These are phyloP conservation scores for Thecaphora thlaspeos DNA, from an alignment of 1,284 basidiomycete species.

Conservation along the genomic window DNA sequence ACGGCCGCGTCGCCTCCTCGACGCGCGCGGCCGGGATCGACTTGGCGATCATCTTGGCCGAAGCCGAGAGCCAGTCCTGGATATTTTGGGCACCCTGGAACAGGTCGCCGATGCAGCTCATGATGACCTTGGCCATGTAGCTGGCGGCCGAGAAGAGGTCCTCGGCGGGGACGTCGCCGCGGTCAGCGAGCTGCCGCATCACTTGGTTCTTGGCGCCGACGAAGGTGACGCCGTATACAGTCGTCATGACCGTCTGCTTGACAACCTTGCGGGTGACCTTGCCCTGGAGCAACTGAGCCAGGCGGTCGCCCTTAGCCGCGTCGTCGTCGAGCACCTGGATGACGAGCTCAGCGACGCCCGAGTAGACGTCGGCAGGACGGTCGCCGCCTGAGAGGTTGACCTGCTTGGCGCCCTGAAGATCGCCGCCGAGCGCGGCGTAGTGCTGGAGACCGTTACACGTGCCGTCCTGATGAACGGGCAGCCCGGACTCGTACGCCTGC, in stretches of 20 bases:
- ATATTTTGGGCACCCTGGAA: slow-evolving; percentile 89
- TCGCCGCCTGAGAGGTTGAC: slow-evolving; percentile 88
- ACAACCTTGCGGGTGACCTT: slow-evolving; percentile 92
- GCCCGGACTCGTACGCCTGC: slow-evolving; percentile 68
- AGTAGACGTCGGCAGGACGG: slow-evolving; percentile 91
- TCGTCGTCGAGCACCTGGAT: slow-evolving; percentile 63
- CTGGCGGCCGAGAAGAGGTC: slow-evolving; percentile 73
- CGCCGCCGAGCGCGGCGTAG: slow-evolving; percentile 95
- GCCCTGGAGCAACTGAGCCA: slow-evolving; percentile 70
- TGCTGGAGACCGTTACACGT: slow-evolving; percentile 99
- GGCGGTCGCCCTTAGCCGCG: slow-evolving; percentile 62
- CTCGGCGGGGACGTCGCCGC: slow-evolving; percentile 72
- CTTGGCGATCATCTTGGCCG: slow-evolving; percentile 81
- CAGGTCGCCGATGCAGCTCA: slow-evolving; percentile 74
- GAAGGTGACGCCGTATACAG: slow-evolving; percentile 96
- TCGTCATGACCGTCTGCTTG: slow-evolving; percentile 99
- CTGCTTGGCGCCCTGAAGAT: slow-evolving; percentile 81
- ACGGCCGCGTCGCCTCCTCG: slow-evolving; percentile 60
- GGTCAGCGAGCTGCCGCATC: slow-evolving; percentile 78
- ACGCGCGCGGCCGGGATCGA: slow-evolving; percentile 79
- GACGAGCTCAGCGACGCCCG: slow-evolving; percentile 72
- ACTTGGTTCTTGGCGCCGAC: slow-evolving; percentile 94
- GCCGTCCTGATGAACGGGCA: slow-evolving; percentile 96
- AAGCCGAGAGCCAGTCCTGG: slow-evolving; percentile 83
- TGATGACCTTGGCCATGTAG: slow-evolving; percentile 65